These are phyloP conservation scores for Leptographium radiaticola DNA, from an alignment of 2,329 filamentous ascomycete species.

Conservation along the genomic window DNA sequence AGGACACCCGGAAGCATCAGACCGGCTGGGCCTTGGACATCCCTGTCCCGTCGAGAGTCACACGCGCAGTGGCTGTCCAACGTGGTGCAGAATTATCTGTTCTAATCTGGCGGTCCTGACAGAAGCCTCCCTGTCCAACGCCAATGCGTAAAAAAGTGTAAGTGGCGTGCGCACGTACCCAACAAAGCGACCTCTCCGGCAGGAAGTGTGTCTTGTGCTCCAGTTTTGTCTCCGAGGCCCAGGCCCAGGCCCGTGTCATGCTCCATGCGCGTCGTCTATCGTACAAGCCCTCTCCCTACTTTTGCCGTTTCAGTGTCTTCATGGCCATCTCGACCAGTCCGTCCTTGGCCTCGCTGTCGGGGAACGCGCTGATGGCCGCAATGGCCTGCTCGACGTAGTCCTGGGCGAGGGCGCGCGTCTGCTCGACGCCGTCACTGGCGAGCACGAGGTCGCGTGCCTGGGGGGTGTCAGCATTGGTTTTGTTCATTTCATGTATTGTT, in stretches of 20 bases:
- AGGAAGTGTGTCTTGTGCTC: no score
- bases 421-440: conserved; percentile 74
- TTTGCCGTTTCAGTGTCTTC: conserved; percentile 80
- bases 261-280: not conserved
- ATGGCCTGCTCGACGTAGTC: conserved; percentile 85
- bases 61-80: no score
- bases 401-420: conserved; percentile 80
- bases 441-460: conserved; percentile 81
- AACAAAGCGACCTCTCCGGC: no score
- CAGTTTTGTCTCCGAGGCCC: no score
- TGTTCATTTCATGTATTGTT: no score
- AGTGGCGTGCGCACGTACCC: not conserved
- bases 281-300: conserved; percentile 31
- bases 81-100: no score
- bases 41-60: no score
- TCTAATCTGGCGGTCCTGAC: no score
- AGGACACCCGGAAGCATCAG: no score
- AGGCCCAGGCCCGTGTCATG: not conserved
- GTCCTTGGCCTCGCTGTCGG: conserved; percentile 87
- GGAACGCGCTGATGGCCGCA: conserved; percentile 69
- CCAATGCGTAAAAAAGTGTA: not conserved
- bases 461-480: not conserved
- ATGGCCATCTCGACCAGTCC: conserved; percentile 87
- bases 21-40: no score
- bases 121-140: no score